These are phyloP conservation scores for Fusarium albosuccineum DNA, from an alignment of 2,329 filamentous ascomycete species.

Conservation along the genomic window DNA sequence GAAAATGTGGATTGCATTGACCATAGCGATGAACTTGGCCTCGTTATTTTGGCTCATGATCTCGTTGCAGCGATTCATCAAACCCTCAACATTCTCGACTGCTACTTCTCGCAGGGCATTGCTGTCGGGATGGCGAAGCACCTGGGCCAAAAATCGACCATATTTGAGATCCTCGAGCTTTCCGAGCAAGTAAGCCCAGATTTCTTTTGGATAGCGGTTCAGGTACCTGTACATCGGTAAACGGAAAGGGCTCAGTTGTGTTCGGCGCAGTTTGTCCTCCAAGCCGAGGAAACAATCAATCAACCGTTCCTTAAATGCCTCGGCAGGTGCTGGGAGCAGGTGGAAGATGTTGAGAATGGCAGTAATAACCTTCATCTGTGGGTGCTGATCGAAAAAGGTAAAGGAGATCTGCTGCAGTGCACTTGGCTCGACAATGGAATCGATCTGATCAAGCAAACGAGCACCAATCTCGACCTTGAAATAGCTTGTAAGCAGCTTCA, in stretches of 20 bases:
- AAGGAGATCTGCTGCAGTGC: slow-evolving; percentile 92
- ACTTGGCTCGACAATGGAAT: slow-evolving; percentile 84
- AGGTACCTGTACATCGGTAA: slow-evolving; percentile 92
- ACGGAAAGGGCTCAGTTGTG: slow-evolving; percentile 91
- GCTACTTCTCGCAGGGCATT: slow-evolving; percentile 80
- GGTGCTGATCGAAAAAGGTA: slow-evolving; percentile 91
- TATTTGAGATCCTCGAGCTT: slow-evolving; percentile 88
- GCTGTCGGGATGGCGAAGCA: slow-evolving; percentile 82
- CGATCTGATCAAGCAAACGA: slow-evolving; percentile 93
- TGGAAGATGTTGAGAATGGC: slow-evolving; percentile 98
- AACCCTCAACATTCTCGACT: slow-evolving; percentile 76
- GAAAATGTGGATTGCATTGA: slow-evolving; percentile 90
- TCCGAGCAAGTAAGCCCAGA: slow-evolving; percentile 83
- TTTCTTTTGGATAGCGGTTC: slow-evolving; percentile 90
- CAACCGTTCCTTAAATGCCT: slow-evolving; percentile 89
- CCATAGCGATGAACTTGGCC: slow-evolving; percentile 75
- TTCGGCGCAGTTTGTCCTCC: slow-evolving; percentile 86
- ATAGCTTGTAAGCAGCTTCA: slow-evolving; percentile 95
- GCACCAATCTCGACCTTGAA: slow-evolving; percentile 99
- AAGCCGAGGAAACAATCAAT: slow-evolving; percentile 92
- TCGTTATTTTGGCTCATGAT: slow-evolving; percentile 76
- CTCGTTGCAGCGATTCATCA: slow-evolving; percentile 77
- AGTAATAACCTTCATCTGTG: slow-evolving; percentile 93
- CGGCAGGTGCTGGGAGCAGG: slow-evolving; percentile 89
- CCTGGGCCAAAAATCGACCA: slow-evolving; percentile 90